These are phyloP conservation scores for Ajuga chamaepitys DNA, from an alignment of 257 asterid genomes.

Conservation along the genomic window DNA sequence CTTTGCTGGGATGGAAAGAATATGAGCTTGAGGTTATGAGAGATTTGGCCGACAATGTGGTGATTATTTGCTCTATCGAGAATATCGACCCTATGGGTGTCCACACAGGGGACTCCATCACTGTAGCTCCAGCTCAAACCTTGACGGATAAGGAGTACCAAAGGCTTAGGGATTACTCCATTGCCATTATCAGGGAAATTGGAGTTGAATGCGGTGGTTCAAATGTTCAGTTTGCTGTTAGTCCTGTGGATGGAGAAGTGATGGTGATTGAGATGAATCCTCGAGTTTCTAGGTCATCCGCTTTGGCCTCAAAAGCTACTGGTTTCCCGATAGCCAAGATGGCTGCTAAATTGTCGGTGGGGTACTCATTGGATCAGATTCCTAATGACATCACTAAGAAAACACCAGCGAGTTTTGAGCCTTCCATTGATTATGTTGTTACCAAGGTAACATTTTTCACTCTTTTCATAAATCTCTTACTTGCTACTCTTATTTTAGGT, in stretches of 20 bases:
- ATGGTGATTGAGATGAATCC: slow-evolving; percentile 99
- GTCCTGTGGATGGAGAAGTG: slow-evolving; percentile 94
- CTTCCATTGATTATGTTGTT: slow-evolving; percentile 93
- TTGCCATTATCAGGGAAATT: slow-evolving; percentile 95
- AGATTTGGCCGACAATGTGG: slow-evolving; percentile 97
- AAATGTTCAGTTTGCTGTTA: slow-evolving; percentile 91
- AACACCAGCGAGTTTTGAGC: slow-evolving; percentile 99
- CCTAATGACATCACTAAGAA: slow-evolving; percentile 97
- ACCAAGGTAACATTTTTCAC: slow-evolving; percentile 57
- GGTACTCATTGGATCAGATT: slow-evolving; percentile 90
- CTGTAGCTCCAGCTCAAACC: slow-evolving; percentile 98
- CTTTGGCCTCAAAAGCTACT: slow-evolving; percentile 97
- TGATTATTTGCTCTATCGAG: slow-evolving; percentile 96
- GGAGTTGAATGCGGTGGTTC: slow-evolving; percentile 99
- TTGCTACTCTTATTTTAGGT: background rate
- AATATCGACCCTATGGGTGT: slow-evolving; percentile 97
- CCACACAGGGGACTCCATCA: slow-evolving; percentile 95
- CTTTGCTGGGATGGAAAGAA: slow-evolving; percentile 97
- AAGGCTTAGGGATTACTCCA: slow-evolving; percentile 88
- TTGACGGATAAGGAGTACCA: slow-evolving; percentile 97
- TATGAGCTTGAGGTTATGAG: slow-evolving; percentile 98
- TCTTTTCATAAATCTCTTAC: background rate
- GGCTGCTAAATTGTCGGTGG: slow-evolving; percentile 97
- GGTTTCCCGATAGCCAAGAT: slow-evolving; percentile 99
- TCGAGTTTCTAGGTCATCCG: slow-evolving; percentile 94